phyloP scores from a whole-genome alignment of 2,329 filamentous ascomycete genomes.

The Myriosclerotinia curreyana region DNA sequence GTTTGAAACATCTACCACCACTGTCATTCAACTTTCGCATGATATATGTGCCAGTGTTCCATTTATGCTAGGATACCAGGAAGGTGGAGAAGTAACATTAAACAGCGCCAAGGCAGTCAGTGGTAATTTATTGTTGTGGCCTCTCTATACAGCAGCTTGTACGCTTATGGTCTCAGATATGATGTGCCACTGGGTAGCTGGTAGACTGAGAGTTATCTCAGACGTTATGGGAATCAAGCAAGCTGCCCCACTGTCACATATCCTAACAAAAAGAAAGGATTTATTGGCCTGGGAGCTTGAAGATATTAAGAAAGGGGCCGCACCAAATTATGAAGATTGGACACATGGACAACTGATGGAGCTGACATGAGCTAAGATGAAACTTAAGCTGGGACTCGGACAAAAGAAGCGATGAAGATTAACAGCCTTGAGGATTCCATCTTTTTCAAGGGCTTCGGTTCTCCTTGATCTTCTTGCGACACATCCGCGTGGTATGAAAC shows the following conservation, averaged over 20 bases:
- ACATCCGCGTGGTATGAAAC: too few species aligned
- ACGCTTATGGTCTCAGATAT: constrained; percentile 29
- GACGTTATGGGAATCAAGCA: constrained; percentile 34
- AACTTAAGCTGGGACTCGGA: fast-evolving
- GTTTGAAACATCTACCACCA: constrained; percentile 25
- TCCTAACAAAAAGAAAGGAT: constrained; percentile 22
- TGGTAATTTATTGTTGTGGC: constrained; percentile 34
- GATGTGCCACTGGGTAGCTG: constrained; percentile 33
- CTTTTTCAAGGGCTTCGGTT: too few species aligned
- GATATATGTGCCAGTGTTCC: constrained; percentile 36
- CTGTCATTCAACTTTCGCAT: constrained; percentile 28
- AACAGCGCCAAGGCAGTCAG: constrained; percentile 27
- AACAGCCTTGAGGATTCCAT: too few species aligned
- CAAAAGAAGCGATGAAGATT: not conserved
- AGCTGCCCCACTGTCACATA: constrained; percentile 30
- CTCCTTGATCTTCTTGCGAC: too few species aligned
- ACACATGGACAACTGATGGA: constrained; percentile 19
- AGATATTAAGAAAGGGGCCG: not conserved
- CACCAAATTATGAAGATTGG: constrained; percentile 12
- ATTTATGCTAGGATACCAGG: constrained; percentile 28
- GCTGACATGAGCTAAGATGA: not conserved
- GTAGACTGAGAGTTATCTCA: constrained; percentile 30
- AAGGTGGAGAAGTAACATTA: constrained; percentile 12
- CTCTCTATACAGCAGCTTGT: constrained; percentile 31
- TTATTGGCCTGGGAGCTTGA: constrained; percentile 22